A percentile compares a stretch with the other conserved stretches of the same genome.
phyloP scores from a whole-genome alignment of 2,329 filamentous ascomycete species.

The Penicillium sp. region DNA sequence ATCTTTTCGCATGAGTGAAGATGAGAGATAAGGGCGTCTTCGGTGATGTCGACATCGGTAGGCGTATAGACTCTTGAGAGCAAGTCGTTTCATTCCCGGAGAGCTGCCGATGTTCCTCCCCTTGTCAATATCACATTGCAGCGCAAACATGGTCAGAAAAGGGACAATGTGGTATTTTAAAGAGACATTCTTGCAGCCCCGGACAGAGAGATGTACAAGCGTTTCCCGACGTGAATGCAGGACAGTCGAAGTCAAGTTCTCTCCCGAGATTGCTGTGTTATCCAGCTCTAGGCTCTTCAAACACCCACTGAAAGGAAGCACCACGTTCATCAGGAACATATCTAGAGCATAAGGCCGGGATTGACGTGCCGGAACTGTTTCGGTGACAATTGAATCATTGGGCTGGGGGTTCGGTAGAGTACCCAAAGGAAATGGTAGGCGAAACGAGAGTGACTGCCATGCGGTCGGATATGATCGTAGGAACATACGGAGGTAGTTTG shows the following conservation, averaged over 20 bases:
- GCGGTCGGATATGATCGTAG: slow-evolving; percentile 58
- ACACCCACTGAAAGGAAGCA: slow-evolving; percentile 57
- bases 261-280: slow-evolving; percentile 60
- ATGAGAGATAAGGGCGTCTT: slow-evolving; percentile 58
- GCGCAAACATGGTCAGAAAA: slow-evolving; percentile 52
- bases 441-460: slow-evolving; percentile 61
- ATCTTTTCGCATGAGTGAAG: slow-evolving; percentile 55
- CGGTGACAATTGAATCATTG: slow-evolving; percentile 32
- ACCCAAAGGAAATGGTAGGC: slow-evolving; percentile 47
- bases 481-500: slow-evolving; percentile 54
- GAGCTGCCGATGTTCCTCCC: slow-evolving; percentile 38
- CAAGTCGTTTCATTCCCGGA: slow-evolving; percentile 43
- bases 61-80: slow-evolving; percentile 60
- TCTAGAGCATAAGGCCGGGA: slow-evolving; percentile 60
- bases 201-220: slow-evolving; percentile 59
- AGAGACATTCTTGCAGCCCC: slow-evolving; percentile 64
- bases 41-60: slow-evolving; percentile 64
- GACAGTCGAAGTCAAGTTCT: slow-evolving; percentile 56
- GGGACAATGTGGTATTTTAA: slow-evolving; percentile 65
- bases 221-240: slow-evolving; percentile 55
- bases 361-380: slow-evolving; percentile 44
- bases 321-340: slow-evolving; percentile 55
- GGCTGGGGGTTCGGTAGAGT: slow-evolving; percentile 35
- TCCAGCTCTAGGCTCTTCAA: slow-evolving; percentile 59
- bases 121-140: slow-evolving; percentile 48